Evolutionary conservation across 2,329 filamentous ascomycete species (phyloP).

Genomic region (Aureobasidium zeae): DNA sequence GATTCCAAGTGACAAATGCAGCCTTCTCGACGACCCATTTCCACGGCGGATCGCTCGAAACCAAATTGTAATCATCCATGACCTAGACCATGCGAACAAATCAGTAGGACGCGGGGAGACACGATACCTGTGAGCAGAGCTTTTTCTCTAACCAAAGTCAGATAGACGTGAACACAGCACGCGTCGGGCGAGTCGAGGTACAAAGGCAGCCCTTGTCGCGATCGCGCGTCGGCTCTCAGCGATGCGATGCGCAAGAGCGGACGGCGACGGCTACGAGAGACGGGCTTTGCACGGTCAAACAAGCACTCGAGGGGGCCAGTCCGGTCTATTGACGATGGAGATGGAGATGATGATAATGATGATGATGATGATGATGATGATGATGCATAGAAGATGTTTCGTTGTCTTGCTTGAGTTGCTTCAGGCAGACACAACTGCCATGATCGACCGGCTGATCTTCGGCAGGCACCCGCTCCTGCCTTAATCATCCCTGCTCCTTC

Average conservation of each 20-base stretch:
- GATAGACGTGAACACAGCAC: conserved; percentile 1
- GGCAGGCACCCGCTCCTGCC: too few species aligned
- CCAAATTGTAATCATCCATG: not conserved
- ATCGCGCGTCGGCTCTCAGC: not conserved
- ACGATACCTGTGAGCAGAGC: not conserved
- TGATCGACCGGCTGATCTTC: too few species aligned
- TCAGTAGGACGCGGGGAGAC: not conserved
- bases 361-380: not conserved
- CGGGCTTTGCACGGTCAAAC: not conserved
- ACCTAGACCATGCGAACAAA: not conserved
- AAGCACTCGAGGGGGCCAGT: conserved; percentile 6
- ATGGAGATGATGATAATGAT: not conserved
- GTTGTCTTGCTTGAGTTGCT: too few species aligned
- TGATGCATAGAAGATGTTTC: too few species aligned
- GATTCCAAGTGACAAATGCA: not conserved
- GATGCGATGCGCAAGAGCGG: not conserved
- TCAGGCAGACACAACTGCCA: too few species aligned
- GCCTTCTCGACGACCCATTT: conserved; percentile 2
- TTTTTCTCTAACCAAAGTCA: not conserved
- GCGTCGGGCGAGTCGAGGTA: conserved; percentile 3
- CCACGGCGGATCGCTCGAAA: not conserved
- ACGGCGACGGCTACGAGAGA: not conserved
- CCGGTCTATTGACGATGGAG: not conserved
- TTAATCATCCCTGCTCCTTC: too few species aligned
- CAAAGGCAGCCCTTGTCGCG: conserved; percentile 1